Evolutionary conservation across 2,329 filamentous ascomycete species (phyloP), one percentile per base, ranked within the genome.

Genomic region (Mariannaea sp.): DNA sequence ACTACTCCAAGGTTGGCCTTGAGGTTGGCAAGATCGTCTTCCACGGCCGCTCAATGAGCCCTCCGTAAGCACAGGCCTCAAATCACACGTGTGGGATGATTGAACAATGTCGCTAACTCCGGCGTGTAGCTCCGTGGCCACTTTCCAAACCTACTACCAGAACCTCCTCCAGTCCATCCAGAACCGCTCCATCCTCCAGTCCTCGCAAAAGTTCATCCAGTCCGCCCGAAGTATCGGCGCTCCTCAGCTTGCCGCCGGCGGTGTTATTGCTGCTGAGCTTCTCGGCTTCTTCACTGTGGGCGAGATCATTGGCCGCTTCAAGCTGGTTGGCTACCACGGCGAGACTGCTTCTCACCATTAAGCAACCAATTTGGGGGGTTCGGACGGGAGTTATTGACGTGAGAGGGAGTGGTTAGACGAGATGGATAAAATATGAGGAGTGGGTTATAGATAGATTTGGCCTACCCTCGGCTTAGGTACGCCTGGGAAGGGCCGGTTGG

Each of bases 251-350:
- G 82, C 83, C 49, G 76, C 88, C 48, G 88, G 82, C 56, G 90
- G 89, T 65, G 89, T 99, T 55, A 79, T 97, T 58, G 76, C 81
- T 41, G 92, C 92, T 51, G 93, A 99, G 79, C 83, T 91, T 44
- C 77, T 99, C 64, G 94, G 94, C 57, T 99, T 99, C 84, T 99
- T 97, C 83, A 95, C 92, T 57, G 85, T 97, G 49, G 94, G 94
- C 62, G 92, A 97, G 83, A 97, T 99, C 75, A 86, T 99, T 68
- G 94, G 94, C 68, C 85, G 92, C 70, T 85, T 94, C 79, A 97
- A 99, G 88, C 75, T 99, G 66, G 82, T 99, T 66, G 94, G 94
- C 61, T 99, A 99, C 83, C 84, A 83, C 75, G 89, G 89, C 71
- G 84, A 89, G 72, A 70, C 74, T 59, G 81, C 80, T 65, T 77